These are phyloP conservation scores for Wallacemonas sp. DNA, from an alignment of 208 protist species.

Conservation along the genomic window DNA sequence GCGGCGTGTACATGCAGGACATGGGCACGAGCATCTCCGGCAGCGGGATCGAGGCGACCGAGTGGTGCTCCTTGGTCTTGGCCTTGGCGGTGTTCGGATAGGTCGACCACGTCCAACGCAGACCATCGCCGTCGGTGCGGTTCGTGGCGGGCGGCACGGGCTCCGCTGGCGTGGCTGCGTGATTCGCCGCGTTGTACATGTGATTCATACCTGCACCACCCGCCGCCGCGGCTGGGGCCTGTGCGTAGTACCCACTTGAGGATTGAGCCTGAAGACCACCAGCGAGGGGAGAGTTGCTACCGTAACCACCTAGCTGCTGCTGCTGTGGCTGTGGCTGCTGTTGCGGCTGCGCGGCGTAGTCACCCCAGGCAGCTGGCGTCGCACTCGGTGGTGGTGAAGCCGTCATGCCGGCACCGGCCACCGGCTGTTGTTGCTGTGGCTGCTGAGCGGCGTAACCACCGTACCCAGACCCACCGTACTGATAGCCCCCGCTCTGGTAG, in stretches of 20 bases:
- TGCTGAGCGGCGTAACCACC: conserved; percentile 7
- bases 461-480: neutral
- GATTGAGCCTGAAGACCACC: no score
- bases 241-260: no score
- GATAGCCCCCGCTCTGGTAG: neutral
- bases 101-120: conserved; percentile 88
- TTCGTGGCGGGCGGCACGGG: conserved; percentile 39
- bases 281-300: no score
- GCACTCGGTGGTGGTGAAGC: no score
- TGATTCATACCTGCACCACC: neutral
- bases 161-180: neutral
- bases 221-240: conserved; percentile 6
- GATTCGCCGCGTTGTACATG: neutral
- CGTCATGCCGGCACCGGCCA: no score
- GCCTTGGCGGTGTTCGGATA: conserved; percentile 68
- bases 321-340: no score
- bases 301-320: no score
- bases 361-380: no score
- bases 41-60: conserved; percentile 39
- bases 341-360: no score
- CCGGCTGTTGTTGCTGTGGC: conserved; percentile 19
- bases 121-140: conserved; percentile 60
- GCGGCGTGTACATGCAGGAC: conserved; percentile 89
- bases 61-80: conserved; percentile 34
- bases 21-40: conserved; percentile 89